These are phyloP conservation scores for Chlorella vulgaris DNA, from an alignment of 139 green algal species.

Conservation along the genomic window DNA sequence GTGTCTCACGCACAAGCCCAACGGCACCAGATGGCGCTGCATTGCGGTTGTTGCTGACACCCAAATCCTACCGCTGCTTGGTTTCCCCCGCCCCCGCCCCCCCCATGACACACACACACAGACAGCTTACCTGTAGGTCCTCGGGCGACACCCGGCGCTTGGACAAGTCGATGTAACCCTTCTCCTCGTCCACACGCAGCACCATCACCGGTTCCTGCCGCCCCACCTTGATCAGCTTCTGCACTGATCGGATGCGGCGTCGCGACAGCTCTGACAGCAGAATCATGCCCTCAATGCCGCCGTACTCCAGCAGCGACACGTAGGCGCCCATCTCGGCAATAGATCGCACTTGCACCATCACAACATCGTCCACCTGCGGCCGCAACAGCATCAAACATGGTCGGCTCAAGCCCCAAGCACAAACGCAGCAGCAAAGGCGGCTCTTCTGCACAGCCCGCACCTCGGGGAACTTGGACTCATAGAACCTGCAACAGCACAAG, in stretches of 20 bases:
- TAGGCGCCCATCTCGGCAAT: conserved; percentile 99
- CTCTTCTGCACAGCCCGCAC: no score
- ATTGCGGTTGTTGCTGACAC: no score
- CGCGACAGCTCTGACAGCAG: conserved; percentile 97
- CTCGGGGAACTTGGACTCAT: conserved; percentile 95
- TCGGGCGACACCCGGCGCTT: conserved; percentile 96
- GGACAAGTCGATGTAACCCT: conserved; percentile 99
- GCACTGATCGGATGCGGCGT: conserved; percentile 97
- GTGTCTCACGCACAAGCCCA: no score
- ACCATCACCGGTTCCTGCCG: conserved; percentile 99
- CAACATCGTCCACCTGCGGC: conserved; percentile 87
- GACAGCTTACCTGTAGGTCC: conserved; percentile 71
- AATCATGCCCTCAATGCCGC: conserved; percentile 97
- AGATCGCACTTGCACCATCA: conserved; percentile 90
- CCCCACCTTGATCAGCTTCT: conserved; percentile 99
- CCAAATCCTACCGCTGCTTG: not conserved
- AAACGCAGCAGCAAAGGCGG: no score
- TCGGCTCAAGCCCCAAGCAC: no score
- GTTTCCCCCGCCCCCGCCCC: not conserved
- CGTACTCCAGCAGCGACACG: conserved; percentile 94
- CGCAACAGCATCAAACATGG: no score
- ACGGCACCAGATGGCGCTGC: no score
- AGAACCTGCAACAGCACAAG: conserved; percentile 79
- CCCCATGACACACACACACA: not conserved
- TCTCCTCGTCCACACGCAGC: conserved; percentile 99